Conservation (phyloP, 177 flowering plant species). For the Vitis hybrid region DNA sequence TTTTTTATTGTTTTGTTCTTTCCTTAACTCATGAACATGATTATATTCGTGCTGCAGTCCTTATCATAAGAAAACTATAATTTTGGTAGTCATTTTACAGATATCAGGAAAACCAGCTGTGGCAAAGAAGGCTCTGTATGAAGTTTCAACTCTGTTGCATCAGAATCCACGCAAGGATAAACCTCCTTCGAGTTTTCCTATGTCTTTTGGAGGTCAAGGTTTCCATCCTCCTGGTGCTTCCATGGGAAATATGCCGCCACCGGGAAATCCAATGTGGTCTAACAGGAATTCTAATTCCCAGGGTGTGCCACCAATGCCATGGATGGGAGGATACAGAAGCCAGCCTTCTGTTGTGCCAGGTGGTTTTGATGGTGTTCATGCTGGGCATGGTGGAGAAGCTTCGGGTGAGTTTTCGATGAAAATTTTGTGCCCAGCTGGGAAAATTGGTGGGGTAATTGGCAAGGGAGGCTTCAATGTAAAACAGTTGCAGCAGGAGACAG, state of each 20-base stretch:
- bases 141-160: conserved; percentile 62
- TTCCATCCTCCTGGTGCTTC: conserved; percentile 44
- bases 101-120: conserved; percentile 54
- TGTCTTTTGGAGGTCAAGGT: conserved; percentile 31
- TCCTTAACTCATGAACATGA: background rate
- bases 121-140: conserved; percentile 60
- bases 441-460: conserved; percentile 75
- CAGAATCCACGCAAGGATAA: conserved; percentile 66
- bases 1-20: background rate
- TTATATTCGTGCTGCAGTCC: background rate
- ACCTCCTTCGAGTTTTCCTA: conserved; percentile 34
- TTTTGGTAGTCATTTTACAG: conserved; percentile 34
- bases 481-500: conserved; percentile 64
- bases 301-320: conserved; percentile 45
- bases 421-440: conserved; percentile 61
- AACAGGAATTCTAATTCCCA: conserved; percentile 31
- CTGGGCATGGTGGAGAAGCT: conserved; percentile 36
- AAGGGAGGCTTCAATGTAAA: conserved; percentile 65
- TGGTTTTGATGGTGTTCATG: conserved; percentile 36
- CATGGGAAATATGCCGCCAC: conserved; percentile 33
- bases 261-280: conserved; percentile 42
- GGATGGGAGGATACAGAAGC: conserved; percentile 39
- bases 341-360: conserved; percentile 34
- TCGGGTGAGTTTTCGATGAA: conserved; percentile 62
- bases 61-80: conserved; percentile 4